phyloP scores from a whole-genome alignment of 352 stramenopile genomes.

The Pythium apleroticum region DNA sequence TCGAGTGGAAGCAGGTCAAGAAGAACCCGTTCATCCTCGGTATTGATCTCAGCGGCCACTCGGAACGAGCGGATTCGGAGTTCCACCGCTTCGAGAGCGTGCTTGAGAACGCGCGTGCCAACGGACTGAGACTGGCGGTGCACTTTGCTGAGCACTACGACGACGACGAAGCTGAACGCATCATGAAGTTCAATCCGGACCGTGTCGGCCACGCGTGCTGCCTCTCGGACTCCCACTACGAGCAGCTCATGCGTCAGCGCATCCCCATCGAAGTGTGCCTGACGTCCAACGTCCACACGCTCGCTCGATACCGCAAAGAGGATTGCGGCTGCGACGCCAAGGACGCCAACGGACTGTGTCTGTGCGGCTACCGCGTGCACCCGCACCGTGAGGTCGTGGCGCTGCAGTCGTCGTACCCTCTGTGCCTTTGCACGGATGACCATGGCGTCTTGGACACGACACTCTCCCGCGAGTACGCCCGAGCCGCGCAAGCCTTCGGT shows the following conservation, averaged over 20 bases:
- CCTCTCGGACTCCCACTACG: slow-evolving; percentile 68
- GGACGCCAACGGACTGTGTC: slow-evolving; percentile 49
- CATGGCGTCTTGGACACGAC: slow-evolving; percentile 90
- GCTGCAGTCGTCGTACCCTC: slow-evolving; percentile 60
- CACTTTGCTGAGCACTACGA: slow-evolving; percentile 93
- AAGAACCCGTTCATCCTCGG: slow-evolving; percentile 69
- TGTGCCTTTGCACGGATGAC: slow-evolving; percentile 94
- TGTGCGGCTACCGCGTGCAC: slow-evolving; percentile 77
- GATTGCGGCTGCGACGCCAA: slow-evolving; percentile 38
- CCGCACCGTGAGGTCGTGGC: slow-evolving; percentile 67
- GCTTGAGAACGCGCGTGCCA: slow-evolving; percentile 65
- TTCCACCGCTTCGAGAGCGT: slow-evolving; percentile 83
- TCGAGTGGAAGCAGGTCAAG: slow-evolving; percentile 40
- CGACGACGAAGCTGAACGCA: slow-evolving; percentile 70
- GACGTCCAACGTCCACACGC: slow-evolving; percentile 93
- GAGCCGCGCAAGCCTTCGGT: slow-evolving; percentile 73
- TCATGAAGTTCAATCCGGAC: slow-evolving; percentile 90
- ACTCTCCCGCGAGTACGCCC: slow-evolving; percentile 85
- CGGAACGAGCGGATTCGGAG: slow-evolving; percentile 69
- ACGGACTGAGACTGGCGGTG: slow-evolving; percentile 85
- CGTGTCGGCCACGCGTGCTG: slow-evolving; percentile 91
- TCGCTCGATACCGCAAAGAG: slow-evolving; percentile 68
- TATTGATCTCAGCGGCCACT: slow-evolving; percentile 87
- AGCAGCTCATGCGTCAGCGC: slow-evolving; percentile 54
- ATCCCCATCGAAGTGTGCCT: slow-evolving; percentile 94